phyloP scores from a whole-genome alignment of 2,329 filamentous ascomycete species.

The Cordyceps cicadae region DNA sequence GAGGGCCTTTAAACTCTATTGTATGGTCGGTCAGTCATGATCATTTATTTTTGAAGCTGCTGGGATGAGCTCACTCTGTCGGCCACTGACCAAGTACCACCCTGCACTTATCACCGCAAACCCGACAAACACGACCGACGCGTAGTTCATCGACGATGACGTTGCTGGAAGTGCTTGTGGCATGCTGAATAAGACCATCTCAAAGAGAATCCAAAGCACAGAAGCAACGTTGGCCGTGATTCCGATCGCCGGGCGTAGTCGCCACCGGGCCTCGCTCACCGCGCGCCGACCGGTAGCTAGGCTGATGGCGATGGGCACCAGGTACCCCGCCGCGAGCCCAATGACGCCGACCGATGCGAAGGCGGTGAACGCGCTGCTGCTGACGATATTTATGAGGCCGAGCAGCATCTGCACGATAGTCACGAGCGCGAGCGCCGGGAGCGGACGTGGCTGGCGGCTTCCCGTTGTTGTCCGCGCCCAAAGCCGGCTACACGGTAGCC shows the following conservation, averaged over 20 bases:
- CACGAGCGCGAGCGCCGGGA: neutral
- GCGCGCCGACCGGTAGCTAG: conserved; percentile 37
- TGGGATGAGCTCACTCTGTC: neutral
- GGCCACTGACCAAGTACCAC: conserved; percentile 34
- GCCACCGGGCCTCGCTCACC: conserved; percentile 31
- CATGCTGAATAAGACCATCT: conserved; percentile 47
- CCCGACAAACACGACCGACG: conserved; percentile 47
- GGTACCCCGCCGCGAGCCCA: conserved; percentile 46
- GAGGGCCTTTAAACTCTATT: neutral
- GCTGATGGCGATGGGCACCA: conserved; percentile 46
- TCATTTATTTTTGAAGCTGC: neutral
- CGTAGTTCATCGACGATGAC: conserved; percentile 45
- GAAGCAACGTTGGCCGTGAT: conserved; percentile 19
- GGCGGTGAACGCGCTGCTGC: conserved; percentile 7
- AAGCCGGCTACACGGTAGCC: conserved; percentile 41
- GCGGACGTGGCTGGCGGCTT: conserved; percentile 16
- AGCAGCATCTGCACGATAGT: neutral
- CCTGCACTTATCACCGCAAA: conserved; percentile 36
- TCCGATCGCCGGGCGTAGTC: neutral
- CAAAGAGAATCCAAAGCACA: conserved; percentile 42
- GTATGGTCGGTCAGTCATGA: neutral
- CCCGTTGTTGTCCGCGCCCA: conserved; percentile 46
- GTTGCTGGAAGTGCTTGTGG: conserved; percentile 40
- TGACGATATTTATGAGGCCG: conserved; percentile 48
- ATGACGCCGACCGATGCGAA: conserved; percentile 44